Conservation (phyloP, 2,329 filamentous ascomycete genomes). For the Paecilomyces sp. region DNA sequence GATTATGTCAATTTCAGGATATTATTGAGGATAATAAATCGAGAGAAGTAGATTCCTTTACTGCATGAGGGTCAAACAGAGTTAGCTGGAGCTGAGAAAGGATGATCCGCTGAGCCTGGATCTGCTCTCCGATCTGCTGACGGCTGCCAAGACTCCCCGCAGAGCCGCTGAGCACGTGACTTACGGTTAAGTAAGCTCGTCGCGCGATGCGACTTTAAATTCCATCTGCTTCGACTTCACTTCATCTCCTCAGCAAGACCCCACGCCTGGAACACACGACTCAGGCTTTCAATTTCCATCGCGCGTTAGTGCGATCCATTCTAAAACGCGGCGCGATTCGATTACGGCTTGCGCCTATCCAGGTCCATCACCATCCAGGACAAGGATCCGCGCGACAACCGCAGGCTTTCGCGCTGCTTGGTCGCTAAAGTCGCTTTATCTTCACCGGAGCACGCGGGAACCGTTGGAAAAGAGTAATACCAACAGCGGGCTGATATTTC, state of each 20-base stretch:
- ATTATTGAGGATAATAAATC: not conserved
- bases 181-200: conserved; percentile 2
- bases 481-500: conserved; percentile 19
- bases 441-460: conserved; percentile 3
- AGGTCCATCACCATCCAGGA: conserved; percentile 1
- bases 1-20: not conserved
- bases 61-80: not conserved
- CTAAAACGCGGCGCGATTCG: not conserved
- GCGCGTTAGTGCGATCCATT: not conserved
- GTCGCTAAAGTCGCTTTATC: not conserved
- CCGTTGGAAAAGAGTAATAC: conserved; percentile 25
- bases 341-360: not conserved
- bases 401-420: not conserved
- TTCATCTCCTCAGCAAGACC: conserved; percentile 1
- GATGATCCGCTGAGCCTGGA: not conserved
- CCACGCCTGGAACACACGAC: not conserved
- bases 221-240: conserved; percentile 5
- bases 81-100: not conserved
- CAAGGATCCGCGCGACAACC: conserved; percentile 3
- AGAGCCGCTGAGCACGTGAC: conserved; percentile 10
- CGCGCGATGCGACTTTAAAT: conserved; percentile 4
- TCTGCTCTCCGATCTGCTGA: conserved; percentile 4
- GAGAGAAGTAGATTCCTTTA: not conserved
- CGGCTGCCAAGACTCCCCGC: conserved; percentile 15
- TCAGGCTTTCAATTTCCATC: not conserved